A percentile compares a stretch with the other conserved stretches of the same genome.
Evolutionary conservation across 768 basidiomycete genomes (phyloP).

Genomic region (Suillus lakei): DNA sequence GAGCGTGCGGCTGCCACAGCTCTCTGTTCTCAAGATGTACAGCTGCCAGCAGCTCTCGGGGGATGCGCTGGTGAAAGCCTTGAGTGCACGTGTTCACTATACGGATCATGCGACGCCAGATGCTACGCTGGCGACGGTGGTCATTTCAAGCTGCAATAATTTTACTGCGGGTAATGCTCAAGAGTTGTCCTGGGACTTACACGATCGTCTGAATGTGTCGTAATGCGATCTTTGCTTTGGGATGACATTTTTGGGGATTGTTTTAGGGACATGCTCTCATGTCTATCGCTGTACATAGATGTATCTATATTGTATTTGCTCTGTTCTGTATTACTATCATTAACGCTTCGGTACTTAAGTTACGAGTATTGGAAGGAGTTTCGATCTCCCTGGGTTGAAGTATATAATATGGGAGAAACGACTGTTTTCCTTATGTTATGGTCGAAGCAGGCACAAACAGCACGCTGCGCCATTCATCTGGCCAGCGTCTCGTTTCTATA

Average conservation of each 20-base stretch:
- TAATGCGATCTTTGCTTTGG: slow-evolving; percentile 10
- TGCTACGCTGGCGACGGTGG: slow-evolving; percentile 30
- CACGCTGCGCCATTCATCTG: not conserved
- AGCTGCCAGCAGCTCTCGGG: slow-evolving; percentile 71
- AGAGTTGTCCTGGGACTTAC: slow-evolving; percentile 31
- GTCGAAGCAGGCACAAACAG: no score
- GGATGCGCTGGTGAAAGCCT: slow-evolving; percentile 54
- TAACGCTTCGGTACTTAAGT: not conserved
- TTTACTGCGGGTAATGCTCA: slow-evolving; percentile 24
- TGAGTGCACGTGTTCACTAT: slow-evolving; percentile 51
- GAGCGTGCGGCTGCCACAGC: slow-evolving; percentile 57
- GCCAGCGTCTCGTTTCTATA: not conserved
- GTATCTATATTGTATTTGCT: slow-evolving; percentile 4
- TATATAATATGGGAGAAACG: not conserved
- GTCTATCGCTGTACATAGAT: not conserved
- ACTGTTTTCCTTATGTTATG: not conserved
- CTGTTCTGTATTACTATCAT: slow-evolving; percentile 1
- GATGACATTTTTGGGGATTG: slow-evolving; percentile 11
- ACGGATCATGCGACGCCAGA: slow-evolving; percentile 37
- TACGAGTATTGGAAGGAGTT: not conserved
- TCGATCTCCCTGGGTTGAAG: not conserved
- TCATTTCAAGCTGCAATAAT: slow-evolving; percentile 28
- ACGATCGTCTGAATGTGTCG: slow-evolving; percentile 30
- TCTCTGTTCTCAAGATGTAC: slow-evolving; percentile 55
- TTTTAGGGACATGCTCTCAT: not conserved